Evolutionary conservation across 2,329 filamentous ascomycete genomes (phyloP), one percentile per base, ranked within the genome.

Genomic region (Diaporthe sp.): DNA sequence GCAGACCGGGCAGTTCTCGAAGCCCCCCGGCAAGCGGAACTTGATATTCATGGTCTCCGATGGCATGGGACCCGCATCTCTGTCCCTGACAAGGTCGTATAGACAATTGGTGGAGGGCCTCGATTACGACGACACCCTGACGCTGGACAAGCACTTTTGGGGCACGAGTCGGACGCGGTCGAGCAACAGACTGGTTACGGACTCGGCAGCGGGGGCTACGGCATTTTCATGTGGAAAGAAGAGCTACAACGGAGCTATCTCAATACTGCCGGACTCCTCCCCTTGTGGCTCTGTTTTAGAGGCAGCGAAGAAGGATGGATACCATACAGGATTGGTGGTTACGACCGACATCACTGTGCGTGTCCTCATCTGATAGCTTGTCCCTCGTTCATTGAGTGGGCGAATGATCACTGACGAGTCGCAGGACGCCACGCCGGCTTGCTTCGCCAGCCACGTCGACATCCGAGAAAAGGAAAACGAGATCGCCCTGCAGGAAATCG

Each of bases 41-140:
- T 88, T 99, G 72, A 93, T 99, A 80, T 98, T 99, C 88, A 99
- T 99, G 97, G 96, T 99, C 51, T 98, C 95, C 0, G 97, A 99
- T 84, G 97, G 97, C 81, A 99, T 99, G 97, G 97, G 97, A 0
- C 97, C 97, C 10, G 95, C 97, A 12, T 96, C 95, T 80, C 88
- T 99, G 72, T 94, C 94, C 37, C 85, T 99, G 82, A 98, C 97
- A 9, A 90, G 97, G 74, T 94, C 92, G 82, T 99, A 94, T 86
- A 92, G 94, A 79, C 97, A 99, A 84, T 90, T 93, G 79, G 89
- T 92, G 73, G 90, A 94, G 53, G 91, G 89, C 7, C 88, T 97
- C n/a, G 92, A 94, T 0, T 90, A 90, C 79, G 90, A 93, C 80
- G 92, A 98, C 80, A 92, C 92, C 25, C 89, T 99, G 70, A 89